phyloP scores from a whole-genome alignment of 345 rosid species.

The Microcos paniculata region DNA sequence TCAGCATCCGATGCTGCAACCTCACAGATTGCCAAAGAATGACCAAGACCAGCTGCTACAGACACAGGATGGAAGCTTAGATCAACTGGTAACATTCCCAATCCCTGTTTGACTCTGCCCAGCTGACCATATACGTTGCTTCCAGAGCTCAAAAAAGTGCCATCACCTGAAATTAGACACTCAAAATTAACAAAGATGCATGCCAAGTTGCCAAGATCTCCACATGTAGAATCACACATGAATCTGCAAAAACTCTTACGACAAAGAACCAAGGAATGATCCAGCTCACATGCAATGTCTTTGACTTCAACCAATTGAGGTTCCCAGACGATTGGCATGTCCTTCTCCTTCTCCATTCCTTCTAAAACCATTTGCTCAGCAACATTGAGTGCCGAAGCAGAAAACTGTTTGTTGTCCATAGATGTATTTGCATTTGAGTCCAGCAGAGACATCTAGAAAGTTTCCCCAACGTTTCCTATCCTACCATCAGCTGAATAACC shows the following conservation, averaged over 20 bases:
- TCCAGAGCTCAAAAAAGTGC: constrained; percentile 67
- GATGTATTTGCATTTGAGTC: constrained; percentile 38
- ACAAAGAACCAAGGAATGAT: constrained; percentile 82
- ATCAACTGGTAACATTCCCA: constrained; percentile 68
- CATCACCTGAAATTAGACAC: constrained; percentile 51
- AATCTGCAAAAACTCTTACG: constrained; percentile 35
- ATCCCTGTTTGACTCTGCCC: constrained; percentile 52
- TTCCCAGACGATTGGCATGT: constrained; percentile 86
- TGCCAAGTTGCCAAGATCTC: neutral
- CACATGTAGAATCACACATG: neutral
- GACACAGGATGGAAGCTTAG: constrained; percentile 30
- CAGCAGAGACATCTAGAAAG: constrained; percentile 48
- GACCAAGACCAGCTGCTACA: constrained; percentile 86
- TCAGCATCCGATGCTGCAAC: constrained; percentile 23
- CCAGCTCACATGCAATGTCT: constrained; percentile 79
- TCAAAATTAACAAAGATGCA: constrained; percentile 9
- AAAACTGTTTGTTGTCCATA: constrained; percentile 9
- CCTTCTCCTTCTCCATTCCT: constrained; percentile 73
- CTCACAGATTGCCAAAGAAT: constrained; percentile 70
- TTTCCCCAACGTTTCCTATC: constrained; percentile 57
- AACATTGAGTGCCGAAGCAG: constrained; percentile 36
- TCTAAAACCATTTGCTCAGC: constrained; percentile 66
- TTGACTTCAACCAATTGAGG: constrained; percentile 64
- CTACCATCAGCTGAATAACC: constrained; percentile 93
- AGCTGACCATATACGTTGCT: constrained; percentile 85